Evolutionary conservation across 768 basidiomycete genomes (phyloP).

Genomic region (Lyophyllum semitale): DNA sequence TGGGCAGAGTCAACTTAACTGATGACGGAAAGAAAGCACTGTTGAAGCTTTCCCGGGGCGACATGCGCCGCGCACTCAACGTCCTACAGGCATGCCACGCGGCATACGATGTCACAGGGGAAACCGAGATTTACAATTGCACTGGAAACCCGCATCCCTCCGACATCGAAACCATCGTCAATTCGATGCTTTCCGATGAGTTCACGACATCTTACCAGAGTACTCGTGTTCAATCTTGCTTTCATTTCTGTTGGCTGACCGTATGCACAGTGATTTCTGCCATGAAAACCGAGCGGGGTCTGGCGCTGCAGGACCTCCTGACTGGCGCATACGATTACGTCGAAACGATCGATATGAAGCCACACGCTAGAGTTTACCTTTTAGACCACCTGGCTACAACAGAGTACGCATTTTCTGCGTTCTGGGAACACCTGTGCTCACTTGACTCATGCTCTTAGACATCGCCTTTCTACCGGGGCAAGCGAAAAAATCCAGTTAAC

Average conservation of each 20-base stretch:
- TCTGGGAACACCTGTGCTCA: neutral
- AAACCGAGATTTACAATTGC: conserved; percentile 93
- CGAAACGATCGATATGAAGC: conserved; percentile 82
- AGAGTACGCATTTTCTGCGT: conserved; percentile 62
- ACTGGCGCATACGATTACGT: conserved; percentile 90
- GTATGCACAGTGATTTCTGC: conserved; percentile 72
- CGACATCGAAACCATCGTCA: conserved; percentile 91
- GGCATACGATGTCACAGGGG: conserved; percentile 86
- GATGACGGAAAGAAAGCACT: conserved; percentile 87
- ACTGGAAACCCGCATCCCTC: conserved; percentile 95
- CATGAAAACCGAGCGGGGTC: conserved; percentile 87
- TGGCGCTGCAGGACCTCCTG: conserved; percentile 94
- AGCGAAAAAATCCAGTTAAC: conserved; percentile 94
- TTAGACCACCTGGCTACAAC: conserved; percentile 93
- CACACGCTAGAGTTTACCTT: conserved; percentile 86
- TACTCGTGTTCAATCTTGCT: conserved; percentile 32
- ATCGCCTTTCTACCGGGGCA: conserved; percentile 89
- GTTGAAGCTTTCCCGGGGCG: conserved; percentile 92
- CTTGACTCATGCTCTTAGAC: conserved; percentile 43
- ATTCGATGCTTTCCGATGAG: conserved; percentile 94
- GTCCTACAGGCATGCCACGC: conserved; percentile 98
- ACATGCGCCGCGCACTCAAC: conserved; percentile 96
- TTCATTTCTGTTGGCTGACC: neutral
- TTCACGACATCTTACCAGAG: conserved; percentile 90
- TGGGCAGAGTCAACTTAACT: conserved; percentile 79